These are phyloP conservation scores for Corchorus olitorius DNA, from an alignment of 345 rosid genomes.

Conservation along the genomic window DNA sequence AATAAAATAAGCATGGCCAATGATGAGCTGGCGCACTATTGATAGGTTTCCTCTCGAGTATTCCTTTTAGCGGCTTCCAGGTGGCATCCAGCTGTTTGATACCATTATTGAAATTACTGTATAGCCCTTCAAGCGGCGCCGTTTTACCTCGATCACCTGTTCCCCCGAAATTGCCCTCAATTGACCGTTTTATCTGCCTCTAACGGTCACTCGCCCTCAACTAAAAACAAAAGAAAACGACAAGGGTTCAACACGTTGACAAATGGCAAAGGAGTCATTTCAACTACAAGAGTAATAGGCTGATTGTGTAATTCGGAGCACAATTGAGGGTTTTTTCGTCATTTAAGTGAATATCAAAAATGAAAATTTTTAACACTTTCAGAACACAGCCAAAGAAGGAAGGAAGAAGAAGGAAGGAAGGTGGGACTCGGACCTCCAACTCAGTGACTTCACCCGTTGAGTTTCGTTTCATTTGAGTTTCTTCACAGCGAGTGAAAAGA, in stretches of 20 bases:
- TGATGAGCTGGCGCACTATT: slow-evolving; percentile 44
- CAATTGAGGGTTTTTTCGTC: slow-evolving; percentile 20
- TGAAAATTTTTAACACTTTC: background rate
- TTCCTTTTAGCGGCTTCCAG: slow-evolving; percentile 36
- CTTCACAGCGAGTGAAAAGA: background rate
- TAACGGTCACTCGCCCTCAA: slow-evolving; percentile 40
- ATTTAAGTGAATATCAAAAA: background rate
- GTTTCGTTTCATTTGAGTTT: slow-evolving; percentile 28
- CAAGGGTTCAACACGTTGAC: background rate
- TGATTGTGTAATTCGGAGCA: background rate
- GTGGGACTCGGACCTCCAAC: slow-evolving; percentile 20
- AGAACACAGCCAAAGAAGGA: background rate
- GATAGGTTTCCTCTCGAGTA: slow-evolving; percentile 17
- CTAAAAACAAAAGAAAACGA: slow-evolving; percentile 14
- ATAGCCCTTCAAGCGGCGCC: slow-evolving; percentile 25
- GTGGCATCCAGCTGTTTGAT: slow-evolving; percentile 48
- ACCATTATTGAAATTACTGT: background rate
- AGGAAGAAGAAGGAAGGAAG: background rate
- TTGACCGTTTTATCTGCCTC: slow-evolving; percentile 24
- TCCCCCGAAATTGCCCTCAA: slow-evolving; percentile 9
- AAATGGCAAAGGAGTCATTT: slow-evolving; percentile 22
- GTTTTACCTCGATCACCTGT: background rate
- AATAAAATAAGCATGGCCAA: slow-evolving; percentile 2
- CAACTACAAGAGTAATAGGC: background rate
- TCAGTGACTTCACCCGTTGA: slow-evolving; percentile 30